phyloP scores from a whole-genome alignment of 805 yeast genomes.

The Naumovozyma dairenensis region DNA sequence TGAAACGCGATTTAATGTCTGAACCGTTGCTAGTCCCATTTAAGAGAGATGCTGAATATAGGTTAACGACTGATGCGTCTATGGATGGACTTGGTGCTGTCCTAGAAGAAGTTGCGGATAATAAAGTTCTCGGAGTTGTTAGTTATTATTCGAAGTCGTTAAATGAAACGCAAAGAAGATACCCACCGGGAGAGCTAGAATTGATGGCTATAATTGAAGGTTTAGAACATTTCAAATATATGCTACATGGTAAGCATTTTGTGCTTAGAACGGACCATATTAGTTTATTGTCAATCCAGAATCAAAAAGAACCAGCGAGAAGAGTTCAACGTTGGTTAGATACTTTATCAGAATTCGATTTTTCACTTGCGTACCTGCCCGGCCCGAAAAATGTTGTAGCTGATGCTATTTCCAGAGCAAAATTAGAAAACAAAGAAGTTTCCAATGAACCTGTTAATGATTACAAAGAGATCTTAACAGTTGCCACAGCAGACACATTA shows the following conservation, averaged over 20 bases:
- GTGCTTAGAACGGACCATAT: constrained; percentile 5
- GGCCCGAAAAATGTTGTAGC: constrained; percentile 10
- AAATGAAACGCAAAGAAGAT: constrained; percentile 4
- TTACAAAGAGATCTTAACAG: too few species aligned
- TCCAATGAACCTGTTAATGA: neutral
- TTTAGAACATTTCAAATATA: constrained; percentile 3
- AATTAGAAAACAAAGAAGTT: too few species aligned
- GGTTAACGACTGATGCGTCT: constrained; percentile 6
- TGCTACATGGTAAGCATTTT: constrained; percentile 4
- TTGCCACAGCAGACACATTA: too few species aligned
- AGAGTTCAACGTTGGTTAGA: constrained; percentile 7
- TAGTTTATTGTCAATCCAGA: constrained; percentile 2
- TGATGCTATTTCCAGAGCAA: constrained; percentile 8
- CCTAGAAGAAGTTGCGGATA: constrained; percentile 4
- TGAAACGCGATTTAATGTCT: constrained; percentile 1
- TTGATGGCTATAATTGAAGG: constrained; percentile 4
- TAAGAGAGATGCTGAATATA: neutral
- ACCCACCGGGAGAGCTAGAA: constrained; percentile 6
- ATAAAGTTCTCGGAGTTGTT: constrained; percentile 5
- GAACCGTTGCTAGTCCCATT: constrained; percentile 6
- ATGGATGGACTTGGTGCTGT: constrained; percentile 6
- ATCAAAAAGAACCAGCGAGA: constrained; percentile 7
- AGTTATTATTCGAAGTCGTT: constrained; percentile 6
- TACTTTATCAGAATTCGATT: constrained; percentile 7
- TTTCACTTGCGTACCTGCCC: constrained; percentile 6